These are phyloP conservation scores for Petunia axillaris DNA, from an alignment of 257 asterid species.

Conservation along the genomic window DNA sequence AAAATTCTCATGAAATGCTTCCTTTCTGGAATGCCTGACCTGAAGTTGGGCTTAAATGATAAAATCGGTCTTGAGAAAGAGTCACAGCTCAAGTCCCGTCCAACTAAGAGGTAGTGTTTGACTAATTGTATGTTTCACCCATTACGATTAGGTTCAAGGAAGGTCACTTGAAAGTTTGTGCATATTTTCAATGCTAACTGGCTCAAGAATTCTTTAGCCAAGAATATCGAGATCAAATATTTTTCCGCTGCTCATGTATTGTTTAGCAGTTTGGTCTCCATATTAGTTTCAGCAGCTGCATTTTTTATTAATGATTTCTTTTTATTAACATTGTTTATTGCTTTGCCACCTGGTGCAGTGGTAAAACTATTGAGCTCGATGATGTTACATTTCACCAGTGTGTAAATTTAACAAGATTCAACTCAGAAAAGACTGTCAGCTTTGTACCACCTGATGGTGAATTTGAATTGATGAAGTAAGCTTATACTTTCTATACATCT, in stretches of 20 bases:
- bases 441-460: slow-evolving; percentile 99
- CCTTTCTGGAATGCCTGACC: slow-evolving; percentile 99
- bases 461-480: slow-evolving; percentile 99
- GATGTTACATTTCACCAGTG: slow-evolving; percentile 99
- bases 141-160: background rate
- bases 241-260: background rate
- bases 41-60: slow-evolving; percentile 98
- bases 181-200: background rate
- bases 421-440: slow-evolving; percentile 97
- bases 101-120: slow-evolving; percentile 74
- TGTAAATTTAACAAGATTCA: slow-evolving; percentile 97
- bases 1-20: slow-evolving; percentile 97
- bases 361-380: slow-evolving; percentile 98
- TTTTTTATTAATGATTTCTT: background rate
- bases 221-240: too few species aligned
- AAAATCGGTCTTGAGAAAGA: slow-evolving; percentile 99
- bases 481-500: slow-evolving; percentile 22
- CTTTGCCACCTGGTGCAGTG: slow-evolving; percentile 55
- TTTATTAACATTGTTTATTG: background rate
- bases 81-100: slow-evolving; percentile 96
- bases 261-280: background rate
- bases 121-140: background rate
- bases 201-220: background rate
- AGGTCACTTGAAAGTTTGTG: background rate
- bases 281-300: slow-evolving; percentile 7